These are phyloP conservation scores for Pseudogymnoascus sp. DNA, from an alignment of 2,329 filamentous ascomycete species.

Conservation along the genomic window DNA sequence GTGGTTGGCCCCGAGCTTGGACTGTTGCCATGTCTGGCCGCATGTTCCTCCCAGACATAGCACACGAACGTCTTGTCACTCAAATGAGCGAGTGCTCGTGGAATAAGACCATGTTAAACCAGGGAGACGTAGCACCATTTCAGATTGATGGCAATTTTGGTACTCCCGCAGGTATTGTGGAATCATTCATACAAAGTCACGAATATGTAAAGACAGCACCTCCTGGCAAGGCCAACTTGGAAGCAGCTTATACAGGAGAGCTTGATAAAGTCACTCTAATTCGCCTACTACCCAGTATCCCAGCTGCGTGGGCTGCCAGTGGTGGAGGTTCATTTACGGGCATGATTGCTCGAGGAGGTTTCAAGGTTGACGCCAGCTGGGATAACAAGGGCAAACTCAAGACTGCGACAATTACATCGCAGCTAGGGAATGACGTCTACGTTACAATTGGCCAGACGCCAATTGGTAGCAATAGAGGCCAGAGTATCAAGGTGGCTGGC, in stretches of 20 bases:
- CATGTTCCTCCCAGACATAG: neutral
- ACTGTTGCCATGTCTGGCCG: neutral
- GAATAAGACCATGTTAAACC: neutral
- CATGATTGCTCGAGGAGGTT: slow-evolving; percentile 17
- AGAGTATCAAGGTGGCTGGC: neutral
- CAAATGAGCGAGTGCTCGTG: neutral
- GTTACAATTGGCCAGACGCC: neutral
- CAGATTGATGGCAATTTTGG: slow-evolving; percentile 47
- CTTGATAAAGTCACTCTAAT: neutral
- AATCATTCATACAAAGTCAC: slow-evolving; percentile 38
- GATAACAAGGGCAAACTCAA: neutral
- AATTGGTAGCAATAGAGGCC: neutral
- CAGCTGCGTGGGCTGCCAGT: slow-evolving; percentile 16
- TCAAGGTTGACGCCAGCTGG: slow-evolving; percentile 19
- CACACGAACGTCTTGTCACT: neutral
- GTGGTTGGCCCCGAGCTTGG: neutral
- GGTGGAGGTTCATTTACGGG: slow-evolving; percentile 16
- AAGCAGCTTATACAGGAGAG: neutral
- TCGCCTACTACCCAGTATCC: slow-evolving; percentile 23
- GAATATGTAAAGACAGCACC: slow-evolving; percentile 15
- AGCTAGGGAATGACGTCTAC: neutral
- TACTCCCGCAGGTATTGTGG: slow-evolving; percentile 36
- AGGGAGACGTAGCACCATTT: slow-evolving; percentile 24
- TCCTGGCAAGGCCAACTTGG: neutral
- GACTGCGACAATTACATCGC: neutral